Evolutionary conservation across 1,284 basidiomycete genomes (phyloP).

Genomic region (Sanghuangporus weigelae): DNA sequence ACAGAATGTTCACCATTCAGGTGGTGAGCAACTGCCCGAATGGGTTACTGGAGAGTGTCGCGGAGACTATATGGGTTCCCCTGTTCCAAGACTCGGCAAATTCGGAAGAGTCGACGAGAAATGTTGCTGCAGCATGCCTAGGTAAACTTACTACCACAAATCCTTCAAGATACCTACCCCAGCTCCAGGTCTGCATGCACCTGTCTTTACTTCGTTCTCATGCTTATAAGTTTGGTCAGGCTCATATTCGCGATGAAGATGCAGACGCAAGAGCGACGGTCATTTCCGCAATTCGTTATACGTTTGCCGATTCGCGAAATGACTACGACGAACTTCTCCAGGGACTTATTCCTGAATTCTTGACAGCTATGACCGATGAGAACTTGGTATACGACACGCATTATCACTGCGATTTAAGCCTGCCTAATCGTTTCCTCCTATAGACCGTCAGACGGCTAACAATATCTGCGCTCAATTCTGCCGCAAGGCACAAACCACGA

Average conservation of each 20-base stretch:
- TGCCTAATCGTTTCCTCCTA: not conserved
- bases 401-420: constrained; percentile 1
- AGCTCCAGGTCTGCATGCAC: constrained; percentile 67
- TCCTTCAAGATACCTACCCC: constrained; percentile 83
- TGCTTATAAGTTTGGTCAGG: constrained; percentile 32
- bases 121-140: constrained; percentile 94
- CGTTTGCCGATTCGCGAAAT: constrained; percentile 82
- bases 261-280: constrained; percentile 82
- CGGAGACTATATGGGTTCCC: constrained; percentile 86
- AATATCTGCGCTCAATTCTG: constrained; percentile 87
- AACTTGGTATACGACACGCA: constrained; percentile 61
- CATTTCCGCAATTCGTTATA: constrained; percentile 91
- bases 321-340: constrained; percentile 87
- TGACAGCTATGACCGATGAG: constrained; percentile 79
- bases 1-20: constrained; percentile 32
- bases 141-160: constrained; percentile 92
- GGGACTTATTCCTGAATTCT: constrained; percentile 84
- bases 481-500: constrained; percentile 90
- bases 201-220: not conserved
- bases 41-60: constrained; percentile 77
- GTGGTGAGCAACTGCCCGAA: constrained; percentile 88
- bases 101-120: constrained; percentile 87
- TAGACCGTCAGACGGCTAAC: constrained; percentile 86
- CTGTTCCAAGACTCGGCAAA: constrained; percentile 82
- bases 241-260: constrained; percentile 62